phyloP scores from a whole-genome alignment of 768 basidiomycete species.

The Pisolithus orientalis region DNA sequence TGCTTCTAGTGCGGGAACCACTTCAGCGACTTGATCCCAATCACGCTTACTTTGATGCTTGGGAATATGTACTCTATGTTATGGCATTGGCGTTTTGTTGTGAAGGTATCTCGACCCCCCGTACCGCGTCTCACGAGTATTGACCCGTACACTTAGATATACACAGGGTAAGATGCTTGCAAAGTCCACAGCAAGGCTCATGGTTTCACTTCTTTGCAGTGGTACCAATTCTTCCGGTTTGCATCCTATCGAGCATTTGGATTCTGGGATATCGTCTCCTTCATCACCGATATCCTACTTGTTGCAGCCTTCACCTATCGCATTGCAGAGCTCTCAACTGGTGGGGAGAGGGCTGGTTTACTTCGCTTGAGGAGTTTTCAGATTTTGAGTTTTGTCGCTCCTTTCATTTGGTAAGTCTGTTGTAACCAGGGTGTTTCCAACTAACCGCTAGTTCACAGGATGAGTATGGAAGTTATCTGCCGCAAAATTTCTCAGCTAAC shows the following conservation, averaged over 20 bases:
- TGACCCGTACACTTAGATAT: constrained; percentile 13
- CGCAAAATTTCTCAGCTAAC: neutral
- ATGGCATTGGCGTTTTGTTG: constrained; percentile 71
- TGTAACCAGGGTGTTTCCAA: neutral
- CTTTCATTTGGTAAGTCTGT: constrained; percentile 71
- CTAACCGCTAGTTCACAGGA: constrained; percentile 41
- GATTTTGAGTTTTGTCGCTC: constrained; percentile 80
- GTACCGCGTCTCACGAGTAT: constrained; percentile 34
- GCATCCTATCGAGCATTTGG: constrained; percentile 77
- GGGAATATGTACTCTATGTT: constrained; percentile 76
- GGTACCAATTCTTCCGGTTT: constrained; percentile 64
- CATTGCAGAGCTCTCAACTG: constrained; percentile 43
- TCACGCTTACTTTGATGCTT: constrained; percentile 56
- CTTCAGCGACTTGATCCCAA: constrained; percentile 60
- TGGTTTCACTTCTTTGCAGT: constrained; percentile 32
- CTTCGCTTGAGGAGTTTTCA: constrained; percentile 74
- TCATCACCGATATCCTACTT: constrained; percentile 70
- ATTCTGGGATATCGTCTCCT: constrained; percentile 69
- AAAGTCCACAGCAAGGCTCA: neutral
- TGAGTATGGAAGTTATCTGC: constrained; percentile 51
- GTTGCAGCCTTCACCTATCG: constrained; percentile 71
- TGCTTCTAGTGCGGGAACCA: constrained; percentile 60
- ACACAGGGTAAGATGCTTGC: constrained; percentile 13
- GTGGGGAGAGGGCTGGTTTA: constrained; percentile 28
- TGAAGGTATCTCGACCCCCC: constrained; percentile 52